Evolutionary conservation across 2,329 filamentous ascomycete genomes (phyloP).

Genomic region (Aotearoamyces nothofagi): DNA sequence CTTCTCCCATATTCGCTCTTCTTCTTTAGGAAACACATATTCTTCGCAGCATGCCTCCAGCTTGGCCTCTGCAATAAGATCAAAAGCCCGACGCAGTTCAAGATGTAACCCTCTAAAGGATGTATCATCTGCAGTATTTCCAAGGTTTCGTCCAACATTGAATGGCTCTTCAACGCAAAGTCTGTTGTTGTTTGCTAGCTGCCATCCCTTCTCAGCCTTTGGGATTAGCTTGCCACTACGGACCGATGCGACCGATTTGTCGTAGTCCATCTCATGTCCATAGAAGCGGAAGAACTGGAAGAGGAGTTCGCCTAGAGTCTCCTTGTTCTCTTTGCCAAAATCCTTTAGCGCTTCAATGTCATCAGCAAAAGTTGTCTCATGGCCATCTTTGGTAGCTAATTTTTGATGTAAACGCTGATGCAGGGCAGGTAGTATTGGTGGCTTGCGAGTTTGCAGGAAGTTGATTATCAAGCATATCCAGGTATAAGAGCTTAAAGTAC

Average conservation of each 20-base stretch:
- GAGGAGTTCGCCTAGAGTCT: slow-evolving; percentile 69
- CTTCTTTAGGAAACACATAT: slow-evolving; percentile 77
- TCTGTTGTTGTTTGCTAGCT: slow-evolving; percentile 62
- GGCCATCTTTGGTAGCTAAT: slow-evolving; percentile 44
- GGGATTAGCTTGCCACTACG: slow-evolving; percentile 64
- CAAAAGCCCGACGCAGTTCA: slow-evolving; percentile 80
- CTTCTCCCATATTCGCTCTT: slow-evolving; percentile 42
- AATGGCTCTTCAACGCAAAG: slow-evolving; percentile 96
- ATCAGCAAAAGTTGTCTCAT: slow-evolving; percentile 70
- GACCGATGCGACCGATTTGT: slow-evolving; percentile 71
- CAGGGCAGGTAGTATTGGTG: slow-evolving; percentile 71
- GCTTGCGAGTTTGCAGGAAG: slow-evolving; percentile 77
- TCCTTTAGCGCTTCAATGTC: slow-evolving; percentile 60
- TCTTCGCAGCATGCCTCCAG: slow-evolving; percentile 75
- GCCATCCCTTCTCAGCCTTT: slow-evolving; percentile 82
- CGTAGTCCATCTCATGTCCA: slow-evolving; percentile 84
- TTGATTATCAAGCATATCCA: slow-evolving; percentile 99
- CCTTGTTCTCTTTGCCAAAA: slow-evolving; percentile 67
- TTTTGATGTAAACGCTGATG: slow-evolving; percentile 58
- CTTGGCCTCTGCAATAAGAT: slow-evolving; percentile 62
- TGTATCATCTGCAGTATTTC: slow-evolving; percentile 91
- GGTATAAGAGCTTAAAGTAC: slow-evolving; percentile 92
- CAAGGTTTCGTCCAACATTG: slow-evolving; percentile 75
- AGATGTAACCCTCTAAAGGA: slow-evolving; percentile 84
- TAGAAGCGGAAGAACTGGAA: slow-evolving; percentile 96